phyloP scores from a whole-genome alignment of 352 stramenopile genomes.

The Globisporangium cystogenes region DNA sequence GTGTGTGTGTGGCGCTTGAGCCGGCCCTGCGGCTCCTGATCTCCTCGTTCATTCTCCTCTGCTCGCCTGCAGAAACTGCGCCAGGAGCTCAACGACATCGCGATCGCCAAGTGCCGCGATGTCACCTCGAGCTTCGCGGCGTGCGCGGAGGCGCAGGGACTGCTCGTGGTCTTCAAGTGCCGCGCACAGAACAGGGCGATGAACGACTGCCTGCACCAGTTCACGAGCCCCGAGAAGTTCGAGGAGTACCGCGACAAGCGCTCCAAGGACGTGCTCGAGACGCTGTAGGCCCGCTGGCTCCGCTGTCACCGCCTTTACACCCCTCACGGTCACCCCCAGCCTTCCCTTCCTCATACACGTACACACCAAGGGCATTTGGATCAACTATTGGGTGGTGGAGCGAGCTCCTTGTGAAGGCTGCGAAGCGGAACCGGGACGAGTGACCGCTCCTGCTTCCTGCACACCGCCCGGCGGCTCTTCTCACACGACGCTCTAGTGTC shows the following conservation, averaged over 20 bases:
- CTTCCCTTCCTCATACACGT: background rate
- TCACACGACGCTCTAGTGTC: slow-evolving; percentile 38
- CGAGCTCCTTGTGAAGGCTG: background rate
- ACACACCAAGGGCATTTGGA: background rate
- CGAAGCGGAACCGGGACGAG: background rate
- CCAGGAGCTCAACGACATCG: slow-evolving; percentile 79
- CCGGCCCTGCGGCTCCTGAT: too few relatives aligned
- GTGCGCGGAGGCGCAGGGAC: slow-evolving; percentile 57
- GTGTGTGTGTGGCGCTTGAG: background rate
- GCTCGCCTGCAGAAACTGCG: slow-evolving; percentile 49
- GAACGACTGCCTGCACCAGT: slow-evolving; percentile 78
- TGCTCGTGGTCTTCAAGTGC: slow-evolving; percentile 75
- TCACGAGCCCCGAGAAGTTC: slow-evolving; percentile 74
- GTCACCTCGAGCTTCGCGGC: slow-evolving; percentile 52
- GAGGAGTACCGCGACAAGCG: slow-evolving; percentile 59
- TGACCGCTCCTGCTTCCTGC: too few relatives aligned
- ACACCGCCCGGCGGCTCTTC: too few relatives aligned
- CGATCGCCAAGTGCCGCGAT: slow-evolving; percentile 66
- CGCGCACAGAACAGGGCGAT: slow-evolving; percentile 67
- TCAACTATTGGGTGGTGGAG: background rate
- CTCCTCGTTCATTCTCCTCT: too few relatives aligned
- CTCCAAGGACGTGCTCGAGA: slow-evolving; percentile 37
- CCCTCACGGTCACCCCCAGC: background rate
- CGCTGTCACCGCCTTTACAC: background rate
- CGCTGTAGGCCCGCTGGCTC: too few relatives aligned